Evolutionary conservation across 2,329 filamentous ascomycete genomes (phyloP).

Genomic region (Gliomastix tumulicola): DNA sequence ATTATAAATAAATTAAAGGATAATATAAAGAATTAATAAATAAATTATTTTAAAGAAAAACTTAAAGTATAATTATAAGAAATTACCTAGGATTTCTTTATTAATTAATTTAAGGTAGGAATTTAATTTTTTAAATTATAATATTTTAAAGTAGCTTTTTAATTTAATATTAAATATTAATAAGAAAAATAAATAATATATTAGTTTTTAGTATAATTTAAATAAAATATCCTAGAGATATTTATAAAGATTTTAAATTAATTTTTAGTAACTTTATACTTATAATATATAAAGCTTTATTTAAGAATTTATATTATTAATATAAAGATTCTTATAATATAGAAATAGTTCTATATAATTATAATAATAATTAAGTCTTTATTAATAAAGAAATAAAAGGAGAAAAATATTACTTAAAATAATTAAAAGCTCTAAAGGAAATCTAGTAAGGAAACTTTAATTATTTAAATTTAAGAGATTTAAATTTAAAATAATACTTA

Average conservation of each 20-base stretch:
- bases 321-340: too few species aligned
- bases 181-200: background rate
- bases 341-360: conserved; percentile 1
- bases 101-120: too few species aligned
- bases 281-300: conserved; percentile 1
- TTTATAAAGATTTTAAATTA: background rate
- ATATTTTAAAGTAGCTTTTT: too few species aligned
- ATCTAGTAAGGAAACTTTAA: background rate
- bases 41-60: too few species aligned
- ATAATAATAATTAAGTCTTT: background rate
- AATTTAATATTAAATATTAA: background rate
- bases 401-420: conserved; percentile 1
- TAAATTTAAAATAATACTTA: background rate
- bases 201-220: conserved; percentile 1
- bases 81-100: too few species aligned
- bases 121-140: too few species aligned
- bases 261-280: conserved; percentile 3
- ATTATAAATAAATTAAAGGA: background rate
- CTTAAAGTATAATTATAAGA: too few species aligned
- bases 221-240: background rate
- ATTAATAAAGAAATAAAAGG: background rate
- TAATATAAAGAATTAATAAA: too few species aligned
- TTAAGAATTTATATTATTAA: background rate
- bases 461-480: conserved; percentile 1
- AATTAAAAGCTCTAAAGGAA: background rate